A percentile compares a stretch with the other conserved stretches of the same genome.
These are phyloP conservation scores for Emmonsiellopsis sp. DNA, from an alignment of 2,329 filamentous ascomycete genomes.

Conservation along the genomic window DNA sequence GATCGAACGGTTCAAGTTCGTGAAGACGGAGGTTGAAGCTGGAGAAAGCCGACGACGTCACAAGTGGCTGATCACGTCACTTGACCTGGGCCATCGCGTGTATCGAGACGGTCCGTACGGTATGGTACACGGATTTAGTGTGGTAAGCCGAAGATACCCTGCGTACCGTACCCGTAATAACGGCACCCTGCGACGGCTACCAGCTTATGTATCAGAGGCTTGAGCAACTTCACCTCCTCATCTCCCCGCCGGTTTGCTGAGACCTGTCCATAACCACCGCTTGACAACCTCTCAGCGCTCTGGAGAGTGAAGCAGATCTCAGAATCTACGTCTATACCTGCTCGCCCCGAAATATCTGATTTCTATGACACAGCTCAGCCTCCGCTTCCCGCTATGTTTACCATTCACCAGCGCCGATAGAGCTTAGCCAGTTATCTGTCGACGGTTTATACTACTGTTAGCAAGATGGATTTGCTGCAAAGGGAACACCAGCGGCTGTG, in stretches of 20 bases:
- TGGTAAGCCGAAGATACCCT: too few relatives aligned
- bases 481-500: constrained; percentile 66
- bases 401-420: neutral
- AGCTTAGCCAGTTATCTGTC: constrained; percentile 19
- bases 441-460: constrained; percentile 16
- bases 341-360: neutral
- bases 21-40: neutral
- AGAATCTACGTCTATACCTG: neutral
- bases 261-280: neutral
- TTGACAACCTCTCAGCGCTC: neutral
- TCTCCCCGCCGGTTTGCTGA: neutral
- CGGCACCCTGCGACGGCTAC: too few relatives aligned
- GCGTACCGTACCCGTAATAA: too few relatives aligned
- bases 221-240: neutral
- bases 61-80: constrained; percentile 3
- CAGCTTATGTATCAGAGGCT: neutral
- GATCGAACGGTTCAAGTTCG: neutral
- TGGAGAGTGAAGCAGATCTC: neutral
- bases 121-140: neutral
- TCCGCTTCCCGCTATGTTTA: neutral
- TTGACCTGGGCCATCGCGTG: neutral
- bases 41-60: neutral
- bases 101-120: neutral
- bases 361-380: neutral
- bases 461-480: constrained; percentile 55